Base-by-base conservation (phyloP, 2,329 filamentous ascomycete genomes). In the Teratosphaeria zuluensis region DNA sequence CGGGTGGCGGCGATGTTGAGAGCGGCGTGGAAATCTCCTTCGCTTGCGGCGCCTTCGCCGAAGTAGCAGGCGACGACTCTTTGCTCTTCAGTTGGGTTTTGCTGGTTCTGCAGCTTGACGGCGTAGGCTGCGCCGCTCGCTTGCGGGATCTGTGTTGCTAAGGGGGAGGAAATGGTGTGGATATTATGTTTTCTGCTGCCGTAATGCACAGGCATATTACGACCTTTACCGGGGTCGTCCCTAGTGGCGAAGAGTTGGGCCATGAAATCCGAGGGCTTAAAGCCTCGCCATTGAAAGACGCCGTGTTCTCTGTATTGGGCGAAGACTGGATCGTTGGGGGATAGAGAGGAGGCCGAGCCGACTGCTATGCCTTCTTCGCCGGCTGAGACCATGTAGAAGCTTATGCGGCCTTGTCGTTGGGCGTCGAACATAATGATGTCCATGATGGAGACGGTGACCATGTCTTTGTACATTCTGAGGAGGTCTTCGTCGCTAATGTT, bases 141-240 rank as follows among this genome's bases (percentile, higher is more conserved):
- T 66, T 96, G 91, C 0, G 91, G 92, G 54, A 96, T 87, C 70
- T 96, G 91, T 0, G 91, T 96, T 19, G 90, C 91, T 16, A 96
- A 76, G 0, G 92, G 86, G 0, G 89, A 95, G 38, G 89, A 89
- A 55, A 96, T 89, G 4, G 91, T 92, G 73, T 95, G 89, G 69
- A 96, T 91, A 66, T 96, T 90, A 59, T 95, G 78, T 63, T 89
- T 85, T 59, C 81, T 84, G 72, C 88, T 91, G 53, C 92, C 92
- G 69, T 97, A 99, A 75, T 99, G 94, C 14, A 97, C 89, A 0
- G 94, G 94, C 94, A 99, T 99, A 69, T 96, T 97, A 62, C 92
- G 84, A 1, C 92, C 94, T 61, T 81, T 82, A 1, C 92, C 92
- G 0, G 80, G 74, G 67, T 99, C 94, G 63, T 90, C 83, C 57